Evolutionary conservation across 768 basidiomycete species (phyloP), one percentile per base, ranked within the genome.

Genomic region (Mycena rebaudengoi): DNA sequence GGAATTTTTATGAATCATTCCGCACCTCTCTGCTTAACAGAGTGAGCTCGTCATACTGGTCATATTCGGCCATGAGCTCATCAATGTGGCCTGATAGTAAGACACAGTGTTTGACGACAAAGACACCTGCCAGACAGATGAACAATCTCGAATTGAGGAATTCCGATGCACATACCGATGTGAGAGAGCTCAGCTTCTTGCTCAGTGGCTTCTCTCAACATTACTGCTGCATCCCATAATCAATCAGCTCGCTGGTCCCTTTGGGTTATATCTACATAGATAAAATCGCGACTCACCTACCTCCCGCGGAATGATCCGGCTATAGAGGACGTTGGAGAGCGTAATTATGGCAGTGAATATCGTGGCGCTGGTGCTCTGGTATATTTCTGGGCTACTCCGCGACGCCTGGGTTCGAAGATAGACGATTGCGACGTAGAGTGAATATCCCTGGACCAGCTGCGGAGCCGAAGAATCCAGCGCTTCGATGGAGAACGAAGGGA

Each of bases 381-480:
- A 64, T 23, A 64, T 64, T 14, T 59, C 56, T 2, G 50, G 44
- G 7, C 50, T 64, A 52, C 63, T 64, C 20, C 51, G 56, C 8
- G 45, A 30, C 0, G 63, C 63, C 23, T 64, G 63, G 0, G 56
- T 59, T 35, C 63, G 63, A 1, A 64, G 57, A 26, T 64, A 64
- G 10, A 64, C 63, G 33, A 59, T 64, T 20, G 63, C 63, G 21
- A 64, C 43, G 56, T 64, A 64, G 1, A 64, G 16, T 0, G 57
- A 64, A n/a, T 64, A 64, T 1, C 63, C 63, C 28, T 64, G 63
- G 18, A 64, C 56, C 8, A 64, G 43, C 25, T 52, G 57, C 13
- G 63, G 63, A 4, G 63, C 63, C 1, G 29, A 3, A n/a, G 63
- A 32, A 39, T 64, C 63, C 2, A 53, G 57, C 8, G 56, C 23